Evolutionary conservation across 169 alveolate species (phyloP), one percentile per base, ranked within the genome.

Genomic region (Cryptosporidium canis): DNA sequence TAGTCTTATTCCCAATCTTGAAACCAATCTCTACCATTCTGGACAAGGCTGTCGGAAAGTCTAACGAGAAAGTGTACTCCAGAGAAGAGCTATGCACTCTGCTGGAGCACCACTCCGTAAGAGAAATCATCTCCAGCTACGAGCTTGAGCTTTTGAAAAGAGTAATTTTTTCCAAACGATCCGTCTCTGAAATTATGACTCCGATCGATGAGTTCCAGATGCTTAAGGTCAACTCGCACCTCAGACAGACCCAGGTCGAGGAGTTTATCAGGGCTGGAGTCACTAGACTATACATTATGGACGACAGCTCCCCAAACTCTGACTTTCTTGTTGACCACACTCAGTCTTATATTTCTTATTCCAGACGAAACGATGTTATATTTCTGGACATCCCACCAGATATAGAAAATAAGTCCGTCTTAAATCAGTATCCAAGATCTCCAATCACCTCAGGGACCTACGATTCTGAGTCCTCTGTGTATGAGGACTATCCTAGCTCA

Each of bases 11-110:
- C 83, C 95, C 95, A n/a, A 56, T 93, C 18, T 83, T 93, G 27
- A 94, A 93, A 31, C 96, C 96, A 18, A 83, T 90, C 18, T 90
- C 96, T 35, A 47, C 91, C 33, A 39, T 93, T 29, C 83, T 94
- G 21, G 93, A 90, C 27, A 90, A 71, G 35, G 66, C 83, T 18
- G 92, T 92, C 2, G 95, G 95, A 64, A 77, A 72, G 83, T 3
- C 47, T 27, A 61, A 41, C 39, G 87, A 77, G 41, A 77, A 58
- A 35, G 18, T 58, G 14, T 77, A 77, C 29, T 58, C 47, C 5
- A 56, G 45, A 56, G 77, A 77, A 37, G 87, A 77, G 24, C 29
- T 77, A 24, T 41, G 16, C 11, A 61, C 61, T 24, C 44, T 77
- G 16, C 64, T 77, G 0, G 72, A 77, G n/a, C 55, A 77, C 11